Conservation (phyloP, 1,284 basidiomycete genomes). For the Heterobasidion irregulare region DNA sequence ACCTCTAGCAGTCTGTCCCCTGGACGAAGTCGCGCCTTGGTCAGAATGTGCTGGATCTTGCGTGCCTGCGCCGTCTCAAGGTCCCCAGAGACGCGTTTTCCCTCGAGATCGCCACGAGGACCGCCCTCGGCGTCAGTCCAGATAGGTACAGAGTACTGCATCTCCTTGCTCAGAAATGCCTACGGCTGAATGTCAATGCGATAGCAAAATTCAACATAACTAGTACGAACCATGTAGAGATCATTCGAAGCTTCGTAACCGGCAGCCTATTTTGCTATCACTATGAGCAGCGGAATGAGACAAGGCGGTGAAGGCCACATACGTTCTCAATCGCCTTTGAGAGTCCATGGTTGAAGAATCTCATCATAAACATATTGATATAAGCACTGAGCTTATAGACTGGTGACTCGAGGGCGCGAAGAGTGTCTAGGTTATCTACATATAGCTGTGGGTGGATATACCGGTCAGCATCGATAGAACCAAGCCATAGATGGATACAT, state of each 20-base stretch:
- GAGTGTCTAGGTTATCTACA: constrained; percentile 43
- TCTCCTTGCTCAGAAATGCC: constrained; percentile 80
- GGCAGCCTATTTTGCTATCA: constrained; percentile 73
- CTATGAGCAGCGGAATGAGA: constrained; percentile 72
- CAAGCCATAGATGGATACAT: constrained; percentile 14
- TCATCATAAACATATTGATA: constrained; percentile 58
- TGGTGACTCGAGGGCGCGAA: constrained; percentile 73
- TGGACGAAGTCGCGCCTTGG: constrained; percentile 64
- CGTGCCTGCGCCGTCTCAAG: constrained; percentile 76
- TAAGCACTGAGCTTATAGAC: constrained; percentile 48
- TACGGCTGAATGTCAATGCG: background rate
- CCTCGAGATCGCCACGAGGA: constrained; percentile 46
- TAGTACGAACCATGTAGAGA: constrained; percentile 52
- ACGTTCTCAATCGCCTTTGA: constrained; percentile 40
- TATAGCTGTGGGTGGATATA: background rate
- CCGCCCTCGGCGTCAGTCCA: constrained; percentile 71
- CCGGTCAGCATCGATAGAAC: constrained; percentile 19
- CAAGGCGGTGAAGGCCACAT: too few species aligned
- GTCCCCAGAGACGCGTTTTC: constrained; percentile 44
- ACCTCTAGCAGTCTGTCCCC: constrained; percentile 84
- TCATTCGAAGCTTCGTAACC: constrained; percentile 88
- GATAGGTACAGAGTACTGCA: constrained; percentile 89
- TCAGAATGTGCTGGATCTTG: constrained; percentile 76
- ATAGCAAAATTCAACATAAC: constrained; percentile 16
- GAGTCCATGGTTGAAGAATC: constrained; percentile 61